These are phyloP conservation scores for Wickerhamomyces silvicola DNA, from an alignment of 805 yeast species.

Conservation along the genomic window DNA sequence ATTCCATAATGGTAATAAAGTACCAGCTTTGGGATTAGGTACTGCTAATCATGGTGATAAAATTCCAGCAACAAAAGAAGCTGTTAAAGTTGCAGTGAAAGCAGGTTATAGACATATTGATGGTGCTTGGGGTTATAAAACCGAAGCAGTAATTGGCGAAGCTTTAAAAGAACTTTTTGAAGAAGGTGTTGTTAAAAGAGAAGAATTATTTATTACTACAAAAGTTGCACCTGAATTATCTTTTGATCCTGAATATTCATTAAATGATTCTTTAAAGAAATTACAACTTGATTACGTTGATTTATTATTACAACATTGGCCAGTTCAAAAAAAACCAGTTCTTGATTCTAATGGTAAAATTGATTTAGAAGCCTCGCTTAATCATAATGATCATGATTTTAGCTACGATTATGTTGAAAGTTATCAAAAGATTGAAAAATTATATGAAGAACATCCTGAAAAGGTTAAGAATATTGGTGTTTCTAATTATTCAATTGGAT, in stretches of 20 bases:
- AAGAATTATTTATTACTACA: slow-evolving; percentile 64
- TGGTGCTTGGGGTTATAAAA: slow-evolving; percentile 64
- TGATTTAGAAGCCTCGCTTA: too few species aligned
- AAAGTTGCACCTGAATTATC: slow-evolving; percentile 62
- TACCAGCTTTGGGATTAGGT: slow-evolving; percentile 70
- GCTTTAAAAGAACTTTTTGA: slow-evolving; percentile 42
- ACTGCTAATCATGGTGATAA: slow-evolving; percentile 50
- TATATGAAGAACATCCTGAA: slow-evolving; percentile 35
- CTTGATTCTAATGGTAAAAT: slow-evolving; percentile 42
- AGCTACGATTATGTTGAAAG: slow-evolving; percentile 34
- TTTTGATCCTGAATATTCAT: slow-evolving; percentile 42
- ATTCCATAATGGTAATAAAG: slow-evolving; percentile 48
- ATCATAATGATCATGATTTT: slow-evolving; percentile 37
- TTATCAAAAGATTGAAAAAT: slow-evolving; percentile 50
- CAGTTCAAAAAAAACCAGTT: slow-evolving; percentile 43
- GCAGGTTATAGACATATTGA: slow-evolving; percentile 70
- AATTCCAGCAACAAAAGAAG: slow-evolving; percentile 37
- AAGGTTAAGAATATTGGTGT: slow-evolving; percentile 50
- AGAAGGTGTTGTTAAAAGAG: slow-evolving; percentile 38
- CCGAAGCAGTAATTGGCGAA: slow-evolving; percentile 49
- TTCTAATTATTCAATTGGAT: slow-evolving; percentile 39
- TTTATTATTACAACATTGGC: slow-evolving; percentile 75
- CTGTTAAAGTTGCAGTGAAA: slow-evolving; percentile 53
- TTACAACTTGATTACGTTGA: slow-evolving; percentile 72
- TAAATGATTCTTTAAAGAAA: slow-evolving; percentile 50